Base-by-base conservation (phyloP, 768 basidiomycete species). In the Mycena alexandri region DNA sequence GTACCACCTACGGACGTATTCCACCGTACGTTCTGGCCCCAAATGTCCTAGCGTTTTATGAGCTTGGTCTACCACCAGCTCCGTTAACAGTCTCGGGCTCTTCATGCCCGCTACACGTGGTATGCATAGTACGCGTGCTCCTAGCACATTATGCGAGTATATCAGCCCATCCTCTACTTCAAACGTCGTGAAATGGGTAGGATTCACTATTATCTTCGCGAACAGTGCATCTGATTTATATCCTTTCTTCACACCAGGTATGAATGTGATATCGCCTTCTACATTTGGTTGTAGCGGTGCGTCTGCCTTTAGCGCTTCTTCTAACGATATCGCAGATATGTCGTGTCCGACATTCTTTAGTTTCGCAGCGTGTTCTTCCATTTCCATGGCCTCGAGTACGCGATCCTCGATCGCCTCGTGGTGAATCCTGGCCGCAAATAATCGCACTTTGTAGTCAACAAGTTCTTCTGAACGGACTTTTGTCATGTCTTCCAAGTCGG, bases 1-100 rank as follows among this genome's bases (percentile, higher is more conserved):
- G 43, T 65, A 73, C 47, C 65, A 71, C 25, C 43, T 58, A 0
- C 76, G 68, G 2, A 79, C 44, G 48, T 78, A 79, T 4, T 75
- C 72, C 2, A 52, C 11, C 1, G 78, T 80, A 24, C 71, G 66
- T 2, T 65, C 57, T 0, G n/a, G n/a, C n/a, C n/a, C n/a, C n/a
- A n/a, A n/a, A n/a, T n/a, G n/a, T n/a, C n/a, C n/a, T n/a, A n/a
- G n/a, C n/a, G n/a, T n/a, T n/a, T n/a, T n/a, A n/a, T n/a, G n/a
- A n/a, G n/a, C n/a, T n/a, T n/a, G n/a, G 21, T 56, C 55, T 9
- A 56, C 14, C 12, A 56, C 41, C 22, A 36, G n/a, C 33, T 42
- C 55, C 12, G 55, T 11, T 16, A 56, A 6, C 5, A 6, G 19
- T 21, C 36, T 36, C 19, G 8, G 8, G n/a, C 25, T 11, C 6